These are phyloP conservation scores for Hyaloperonospora brassicae DNA, from an alignment of 352 stramenopile genomes.

Conservation along the genomic window DNA sequence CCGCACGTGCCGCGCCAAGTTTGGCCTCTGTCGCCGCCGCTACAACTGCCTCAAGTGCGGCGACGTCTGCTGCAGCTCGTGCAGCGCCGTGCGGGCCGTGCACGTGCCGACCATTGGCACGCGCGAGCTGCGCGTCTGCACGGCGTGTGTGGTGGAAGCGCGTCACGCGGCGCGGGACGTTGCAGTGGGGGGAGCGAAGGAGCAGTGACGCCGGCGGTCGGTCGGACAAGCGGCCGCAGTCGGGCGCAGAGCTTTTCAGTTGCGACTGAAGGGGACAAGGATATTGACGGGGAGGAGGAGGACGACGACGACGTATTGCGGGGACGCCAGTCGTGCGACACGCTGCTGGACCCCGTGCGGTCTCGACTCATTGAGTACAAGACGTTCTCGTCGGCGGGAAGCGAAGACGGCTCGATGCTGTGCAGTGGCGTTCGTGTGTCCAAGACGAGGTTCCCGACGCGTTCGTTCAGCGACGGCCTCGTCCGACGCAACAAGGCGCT, in stretches of 20 bases:
- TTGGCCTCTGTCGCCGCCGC: conserved; percentile 56
- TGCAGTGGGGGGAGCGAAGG: conserved; percentile 10
- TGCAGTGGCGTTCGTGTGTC: conserved; percentile 26
- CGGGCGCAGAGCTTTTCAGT: conserved; percentile 47
- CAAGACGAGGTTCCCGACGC: conserved; percentile 54
- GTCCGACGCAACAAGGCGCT: conserved; percentile 59
- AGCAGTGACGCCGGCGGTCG: too few species aligned
- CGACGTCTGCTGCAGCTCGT: conserved; percentile 72
- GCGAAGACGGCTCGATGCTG: conserved; percentile 14
- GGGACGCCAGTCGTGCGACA: conserved; percentile 64
- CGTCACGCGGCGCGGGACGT: conserved; percentile 45
- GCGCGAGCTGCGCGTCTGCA: conserved; percentile 71
- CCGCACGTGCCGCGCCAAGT: conserved; percentile 65
- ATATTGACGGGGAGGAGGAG: too few species aligned
- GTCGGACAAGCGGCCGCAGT: too few species aligned
- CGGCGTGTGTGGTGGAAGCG: conserved; percentile 62
- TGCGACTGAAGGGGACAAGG: conserved; percentile 1
- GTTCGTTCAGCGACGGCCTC: conserved; percentile 72
- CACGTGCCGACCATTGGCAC: conserved; percentile 65
- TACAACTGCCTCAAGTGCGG: conserved; percentile 85
- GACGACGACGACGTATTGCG: neutral
- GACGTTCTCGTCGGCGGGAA: conserved; percentile 50
- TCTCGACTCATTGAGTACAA: conserved; percentile 78
- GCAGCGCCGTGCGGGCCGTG: conserved; percentile 52
- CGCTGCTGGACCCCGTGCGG: conserved; percentile 64